Base-by-base conservation (phyloP, 78 protist genomes). In the Blattamonas nauphoetae region DNA sequence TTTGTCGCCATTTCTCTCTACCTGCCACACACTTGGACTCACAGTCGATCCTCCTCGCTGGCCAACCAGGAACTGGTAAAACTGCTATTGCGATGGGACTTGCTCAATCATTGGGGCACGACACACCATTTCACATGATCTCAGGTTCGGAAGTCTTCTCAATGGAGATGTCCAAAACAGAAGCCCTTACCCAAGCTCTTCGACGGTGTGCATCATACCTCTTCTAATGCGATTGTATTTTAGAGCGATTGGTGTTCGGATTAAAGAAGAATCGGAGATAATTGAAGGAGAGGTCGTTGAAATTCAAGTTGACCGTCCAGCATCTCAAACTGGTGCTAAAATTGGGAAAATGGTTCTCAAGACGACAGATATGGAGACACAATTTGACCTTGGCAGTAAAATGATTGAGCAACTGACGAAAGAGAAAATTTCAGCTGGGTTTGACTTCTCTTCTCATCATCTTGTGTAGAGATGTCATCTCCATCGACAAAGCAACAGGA, bases 361-460 rank as follows among this genome's bases (percentile, higher is more conserved):
- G 94, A 98, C 99, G n/a, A 97, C 99, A 0, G 99, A 97, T 34
- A 98, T 98, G 99, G 99, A 98, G 94, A 95, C 99, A 0, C 77
- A 93, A 34, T 98, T 95, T 85, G 99, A 98, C 85, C 92, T 98
- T 2, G 99, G 99, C 2, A 86, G 45, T 21, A 96, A 97, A 93
- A 96, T 98, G 99, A 97, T 98, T 44, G 99, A 98, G 36, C 81
- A 94, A 42, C 96, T 98, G 80, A 85, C 81, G 77, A 95, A 95
- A 88, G 99, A 98, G 86, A 98, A 98, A 93, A 89, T 96, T 11
- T 36, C 87, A 21, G 89, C 93, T 38, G 97, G 95, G 46, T 79
- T 6, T 79, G 83, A 4, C 29, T 4, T 21, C 45, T 21, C 45
- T 6, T 32, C 45, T 21, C 41, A 4, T 79, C 83, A 6, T 79